These are phyloP conservation scores for Emmonsiellopsis sp. DNA, from an alignment of 2,329 filamentous ascomycete species.

Conservation along the genomic window DNA sequence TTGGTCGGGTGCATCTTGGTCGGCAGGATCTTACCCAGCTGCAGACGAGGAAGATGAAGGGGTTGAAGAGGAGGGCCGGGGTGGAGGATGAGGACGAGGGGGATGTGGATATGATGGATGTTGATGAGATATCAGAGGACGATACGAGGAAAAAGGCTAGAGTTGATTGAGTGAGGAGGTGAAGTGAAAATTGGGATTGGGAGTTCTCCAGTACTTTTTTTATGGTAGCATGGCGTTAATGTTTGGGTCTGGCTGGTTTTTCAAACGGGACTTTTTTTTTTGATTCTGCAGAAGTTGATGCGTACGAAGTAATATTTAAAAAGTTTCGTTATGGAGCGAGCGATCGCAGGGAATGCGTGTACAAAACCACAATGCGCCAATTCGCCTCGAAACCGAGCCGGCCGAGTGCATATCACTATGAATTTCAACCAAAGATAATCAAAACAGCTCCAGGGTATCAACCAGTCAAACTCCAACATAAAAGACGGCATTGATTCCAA, in stretches of 20 bases:
- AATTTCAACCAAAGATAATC: background rate
- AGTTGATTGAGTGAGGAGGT: slow-evolving; percentile 1
- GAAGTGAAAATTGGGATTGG: background rate
- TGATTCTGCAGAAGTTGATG: background rate
- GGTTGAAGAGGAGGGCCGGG: slow-evolving; percentile 72
- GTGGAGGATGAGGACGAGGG: slow-evolving; percentile 46
- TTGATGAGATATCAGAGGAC: slow-evolving; percentile 28
- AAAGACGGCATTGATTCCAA: background rate
- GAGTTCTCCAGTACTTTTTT: background rate
- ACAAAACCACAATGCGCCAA: background rate
- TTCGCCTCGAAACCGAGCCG: background rate
- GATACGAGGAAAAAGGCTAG: slow-evolving; percentile 23
- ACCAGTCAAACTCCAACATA: too few species aligned
- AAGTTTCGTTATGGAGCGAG: background rate
- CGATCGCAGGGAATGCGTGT: background rate
- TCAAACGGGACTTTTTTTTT: background rate
- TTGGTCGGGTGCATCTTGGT: slow-evolving; percentile 83
- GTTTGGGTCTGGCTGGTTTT: background rate
- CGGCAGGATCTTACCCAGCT: slow-evolving; percentile 79
- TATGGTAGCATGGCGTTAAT: slow-evolving; percentile 9
- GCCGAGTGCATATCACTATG: too few species aligned
- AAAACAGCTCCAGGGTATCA: background rate
- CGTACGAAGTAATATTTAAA: background rate
- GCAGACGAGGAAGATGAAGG: slow-evolving; percentile 99
- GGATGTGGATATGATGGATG: slow-evolving; percentile 40